Base-by-base conservation (phyloP, 2,329 filamentous ascomycete genomes). In the Biscogniauxia marginata region DNA sequence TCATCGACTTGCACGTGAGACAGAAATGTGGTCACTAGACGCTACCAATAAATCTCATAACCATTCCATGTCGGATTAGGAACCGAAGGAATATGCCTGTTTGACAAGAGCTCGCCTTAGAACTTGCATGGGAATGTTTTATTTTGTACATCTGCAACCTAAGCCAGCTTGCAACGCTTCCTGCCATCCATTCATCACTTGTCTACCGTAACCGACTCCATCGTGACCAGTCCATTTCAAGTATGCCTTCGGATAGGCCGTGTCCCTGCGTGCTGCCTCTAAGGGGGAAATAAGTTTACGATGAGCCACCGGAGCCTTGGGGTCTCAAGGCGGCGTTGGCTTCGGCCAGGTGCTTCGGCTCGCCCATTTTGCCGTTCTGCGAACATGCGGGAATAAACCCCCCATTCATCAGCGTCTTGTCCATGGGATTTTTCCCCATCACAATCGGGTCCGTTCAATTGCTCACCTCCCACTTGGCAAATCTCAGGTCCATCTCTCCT, bases 351-450 rank as follows among this genome's bases (percentile, higher is more conserved):
- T 82, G 85, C 84, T 90, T 90, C 72, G 81, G 67, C 49, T 98
- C 93, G 74, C 91, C 89, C 81, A 96, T 91, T 86, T 96, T 97
- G 83, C 95, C 95, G 80, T 92, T 91, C 95, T 98, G 77, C 75
- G 59, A 51, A n/a, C n/a, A 44, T 69, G 72, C 69, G 71, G 72
- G 65, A 49, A 65, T 70, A 62, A 64, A 50, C 50, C 62, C 50
- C 62, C 50, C 30, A 39, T 39, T 4, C n/a, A 66, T 75, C 67
- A 76, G 74, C 62, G 63, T 61, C 57, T 50, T 23, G 23, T 50
- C 61, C 62, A 53, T 62, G 54, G 51, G 45, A 23, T 48, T 53
- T 30, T 46, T 47, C 19, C 50, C 49, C 24, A n/a, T 21, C 7
- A 44, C 8, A 34, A 50, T 22, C 3, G 22, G 46, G 52, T 7